Evolutionary conservation across 192 early-diverging fungal genomes (phyloP).

Genomic region (Diversispora eburnea): DNA sequence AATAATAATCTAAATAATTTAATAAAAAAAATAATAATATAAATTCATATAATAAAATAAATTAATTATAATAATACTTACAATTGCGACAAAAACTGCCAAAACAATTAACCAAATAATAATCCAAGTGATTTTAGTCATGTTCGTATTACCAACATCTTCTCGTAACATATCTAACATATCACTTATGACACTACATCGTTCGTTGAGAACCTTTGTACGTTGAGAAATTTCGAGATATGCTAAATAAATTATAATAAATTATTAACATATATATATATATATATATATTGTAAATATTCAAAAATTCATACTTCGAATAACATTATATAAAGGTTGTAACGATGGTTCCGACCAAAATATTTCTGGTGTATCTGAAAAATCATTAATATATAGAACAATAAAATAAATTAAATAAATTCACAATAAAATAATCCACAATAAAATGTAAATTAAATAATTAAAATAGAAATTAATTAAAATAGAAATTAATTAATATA

Average conservation of each 20-base stretch:
- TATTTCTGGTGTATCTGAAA: conserved; percentile 69
- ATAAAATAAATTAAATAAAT: background rate
- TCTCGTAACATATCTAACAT: conserved; percentile 60
- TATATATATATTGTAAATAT: conserved; percentile 3
- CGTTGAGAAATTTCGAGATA: conserved; percentile 69
- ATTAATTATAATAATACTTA: background rate
- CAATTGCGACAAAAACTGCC: conserved; percentile 37
- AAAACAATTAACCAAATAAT: conserved; percentile 61
- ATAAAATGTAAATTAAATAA: too few species aligned
- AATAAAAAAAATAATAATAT: too few species aligned
- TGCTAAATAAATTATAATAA: conserved; percentile 32
- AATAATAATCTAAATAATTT: too few species aligned
- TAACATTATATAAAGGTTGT: conserved; percentile 74
- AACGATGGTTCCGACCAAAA: conserved; percentile 79
- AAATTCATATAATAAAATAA: too few species aligned
- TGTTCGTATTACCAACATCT: conserved; percentile 52
- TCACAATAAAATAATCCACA: too few species aligned
- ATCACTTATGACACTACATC: conserved; percentile 56
- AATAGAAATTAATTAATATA: background rate
- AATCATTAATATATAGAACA: background rate
- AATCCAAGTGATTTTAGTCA: conserved; percentile 58
- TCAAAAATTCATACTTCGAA: conserved; percentile 46
- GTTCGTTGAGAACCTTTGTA: conserved; percentile 56
- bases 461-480: too few species aligned
- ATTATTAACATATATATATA: background rate